Evolutionary conservation across 208 protist genomes (phyloP), one percentile per base, ranked within the genome.

Genomic region (Borovskyia barvae): DNA sequence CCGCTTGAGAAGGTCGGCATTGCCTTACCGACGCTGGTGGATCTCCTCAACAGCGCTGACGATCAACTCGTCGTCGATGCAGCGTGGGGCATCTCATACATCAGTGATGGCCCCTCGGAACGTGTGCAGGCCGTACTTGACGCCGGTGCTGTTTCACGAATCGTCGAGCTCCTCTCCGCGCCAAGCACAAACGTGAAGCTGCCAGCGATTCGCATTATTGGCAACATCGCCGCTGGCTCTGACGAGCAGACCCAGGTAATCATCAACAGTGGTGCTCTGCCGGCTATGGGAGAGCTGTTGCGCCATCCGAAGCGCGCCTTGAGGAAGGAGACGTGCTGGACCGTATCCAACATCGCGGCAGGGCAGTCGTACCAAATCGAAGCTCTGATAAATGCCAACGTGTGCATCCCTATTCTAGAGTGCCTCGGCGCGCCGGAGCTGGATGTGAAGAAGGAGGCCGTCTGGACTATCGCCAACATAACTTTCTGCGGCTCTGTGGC

Each of bases 301-400:
- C 60, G 56, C 32, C 77, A 87, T 62, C 60, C 60, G 12, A 93
- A 94, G 57, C 87, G 85, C 33, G 77, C 82, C 37, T 97, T 99
- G 40, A 83, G 85, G 19, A 99, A 99, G 81, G 98, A 99, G 75
- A 90, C 96, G 19, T 99, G 97, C 80, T 99, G 98, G 98, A 98
- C 97, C 6, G 85, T 99, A 50, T 99, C 97, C 12, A 99, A 99
- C 90, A 99, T 99, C 47, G 97, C 97, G 17, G 97, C 98, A 5
- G 98, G 98, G 46, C 97, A 72, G 70, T 41, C 64, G 4, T 46
- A 75, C 12, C 98, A 99, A 79, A 97, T 99, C 45, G 90, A 99
- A 45, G 74, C 80, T 1, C 75, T 98, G 29, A 87, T 98, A 29
- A 71, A 85, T 15, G 64, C 81, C 48, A 82, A 93, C 54, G 74